A percentile compares a stretch with the other conserved stretches of the same genome.
Evolutionary conservation across 2,329 filamentous ascomycete species (phyloP).

Genomic region (Penicillium sp.): DNA sequence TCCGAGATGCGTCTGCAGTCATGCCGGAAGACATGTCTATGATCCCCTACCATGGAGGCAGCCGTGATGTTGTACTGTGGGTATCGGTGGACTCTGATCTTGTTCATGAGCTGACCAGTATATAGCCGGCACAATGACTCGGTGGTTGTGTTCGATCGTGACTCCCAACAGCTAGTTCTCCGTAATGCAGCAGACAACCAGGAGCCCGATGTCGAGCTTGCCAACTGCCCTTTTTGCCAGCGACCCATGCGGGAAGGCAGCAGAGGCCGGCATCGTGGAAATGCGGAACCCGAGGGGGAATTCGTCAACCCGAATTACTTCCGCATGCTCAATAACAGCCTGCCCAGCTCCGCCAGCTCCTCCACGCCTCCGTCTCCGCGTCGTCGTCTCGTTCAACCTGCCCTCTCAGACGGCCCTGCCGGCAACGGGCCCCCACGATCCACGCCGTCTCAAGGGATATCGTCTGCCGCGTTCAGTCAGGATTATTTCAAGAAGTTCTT

Average conservation of each 20-base stretch:
- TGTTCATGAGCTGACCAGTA: constrained; percentile 14
- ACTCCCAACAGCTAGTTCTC: constrained; percentile 80
- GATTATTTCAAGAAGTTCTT: constrained; percentile 94
- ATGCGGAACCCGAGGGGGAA: constrained; percentile 49
- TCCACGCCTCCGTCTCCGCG: constrained; percentile 50
- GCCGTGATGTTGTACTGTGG: constrained; percentile 47
- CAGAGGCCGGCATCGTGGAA: constrained; percentile 31
- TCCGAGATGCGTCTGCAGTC: constrained; percentile 9
- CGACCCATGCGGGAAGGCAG: constrained; percentile 62
- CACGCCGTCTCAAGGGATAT: constrained; percentile 65
- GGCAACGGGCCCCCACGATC: constrained; percentile 50
- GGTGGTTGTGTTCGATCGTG: constrained; percentile 84
- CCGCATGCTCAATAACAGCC: constrained; percentile 73
- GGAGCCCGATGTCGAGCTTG: constrained; percentile 53
- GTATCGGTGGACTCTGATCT: constrained; percentile 14
- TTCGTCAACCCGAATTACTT: constrained; percentile 95
- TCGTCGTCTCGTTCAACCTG: constrained; percentile 48
- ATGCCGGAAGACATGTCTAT: constrained; percentile 45
- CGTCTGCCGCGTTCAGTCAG: constrained; percentile 80
- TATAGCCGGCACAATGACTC: constrained; percentile 84
- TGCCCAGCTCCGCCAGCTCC: constrained; percentile 49
- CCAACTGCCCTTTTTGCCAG: constrained; percentile 88
- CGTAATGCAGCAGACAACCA: constrained; percentile 55
- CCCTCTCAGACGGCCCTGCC: constrained; percentile 46
- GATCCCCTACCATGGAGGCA: constrained; percentile 42